Evolutionary conservation across 2,329 filamentous ascomycete species (phyloP).

Genomic region (Botrytis sinoallii): DNA sequence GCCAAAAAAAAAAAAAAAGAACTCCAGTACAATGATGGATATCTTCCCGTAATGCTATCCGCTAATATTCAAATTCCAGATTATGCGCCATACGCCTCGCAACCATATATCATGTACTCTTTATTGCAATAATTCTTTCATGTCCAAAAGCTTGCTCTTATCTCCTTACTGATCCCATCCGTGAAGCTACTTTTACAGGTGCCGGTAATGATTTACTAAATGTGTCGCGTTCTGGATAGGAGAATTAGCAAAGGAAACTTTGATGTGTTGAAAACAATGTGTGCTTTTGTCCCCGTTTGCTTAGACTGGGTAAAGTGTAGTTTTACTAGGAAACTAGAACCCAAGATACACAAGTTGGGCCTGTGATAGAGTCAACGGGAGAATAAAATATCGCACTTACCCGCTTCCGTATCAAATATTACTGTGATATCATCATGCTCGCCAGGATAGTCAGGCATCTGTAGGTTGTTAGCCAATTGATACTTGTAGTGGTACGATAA

Average conservation of each 20-base stretch:
- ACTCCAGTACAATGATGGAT: conserved; percentile 9
- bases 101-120: not conserved
- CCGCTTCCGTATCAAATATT: conserved; percentile 71
- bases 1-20: not conserved
- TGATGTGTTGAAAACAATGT: not conserved
- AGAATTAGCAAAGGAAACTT: not conserved
- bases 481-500: not conserved
- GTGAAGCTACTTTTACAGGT: conserved; percentile 35
- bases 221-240: conserved; percentile 32
- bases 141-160: conserved; percentile 22
- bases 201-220: conserved; percentile 38
- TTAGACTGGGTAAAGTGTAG: conserved; percentile 14
- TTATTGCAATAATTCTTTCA: not conserved
- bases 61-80: conserved; percentile 10
- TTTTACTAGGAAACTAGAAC: not conserved
- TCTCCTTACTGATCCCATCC: conserved; percentile 38
- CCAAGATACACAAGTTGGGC: not conserved
- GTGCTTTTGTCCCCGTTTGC: not conserved
- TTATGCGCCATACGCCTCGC: conserved; percentile 16
- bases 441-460: conserved; percentile 77
- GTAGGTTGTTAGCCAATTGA: not conserved
- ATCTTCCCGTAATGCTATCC: conserved; percentile 18
- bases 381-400: conserved; percentile 25
- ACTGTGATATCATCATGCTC: conserved; percentile 92
- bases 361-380: not conserved